A percentile compares a stretch with the other conserved stretches of the same genome.
Conservation (phyloP, 176 grass and related monocot species). For the Ananas comosus region DNA sequence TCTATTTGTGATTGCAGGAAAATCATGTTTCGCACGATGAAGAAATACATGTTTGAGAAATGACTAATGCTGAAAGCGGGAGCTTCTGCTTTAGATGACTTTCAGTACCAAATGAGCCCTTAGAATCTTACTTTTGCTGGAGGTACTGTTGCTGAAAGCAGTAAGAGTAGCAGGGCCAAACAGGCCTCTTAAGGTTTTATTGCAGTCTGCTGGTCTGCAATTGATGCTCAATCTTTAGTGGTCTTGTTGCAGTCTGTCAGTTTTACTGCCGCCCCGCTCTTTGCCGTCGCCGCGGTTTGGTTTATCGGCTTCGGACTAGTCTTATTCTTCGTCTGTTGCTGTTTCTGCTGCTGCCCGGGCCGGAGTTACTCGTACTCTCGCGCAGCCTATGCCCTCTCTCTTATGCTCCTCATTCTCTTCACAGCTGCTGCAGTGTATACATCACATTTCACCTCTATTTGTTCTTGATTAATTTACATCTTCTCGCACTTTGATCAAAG, state of each 20-base stretch:
- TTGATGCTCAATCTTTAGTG: not conserved
- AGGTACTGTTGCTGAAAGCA: too few species aligned
- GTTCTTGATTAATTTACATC: too few species aligned
- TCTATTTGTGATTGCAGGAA: too few species aligned
- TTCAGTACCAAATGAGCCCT: too few species aligned
- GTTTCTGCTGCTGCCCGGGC: slow-evolving; percentile 25
- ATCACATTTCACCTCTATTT: not conserved
- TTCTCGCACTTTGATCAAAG: too few species aligned
- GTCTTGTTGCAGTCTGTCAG: slow-evolving; percentile 50
- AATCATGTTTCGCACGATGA: too few species aligned
- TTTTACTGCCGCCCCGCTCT: slow-evolving; percentile 64
- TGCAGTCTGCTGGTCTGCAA: not conserved
- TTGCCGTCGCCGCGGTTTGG: slow-evolving; percentile 40
- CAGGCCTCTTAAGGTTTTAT: not conserved
- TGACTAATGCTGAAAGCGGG: too few species aligned
- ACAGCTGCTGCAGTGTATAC: slow-evolving; percentile 33
- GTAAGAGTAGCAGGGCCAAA: not conserved
- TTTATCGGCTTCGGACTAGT: slow-evolving; percentile 33
- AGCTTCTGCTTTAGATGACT: too few species aligned
- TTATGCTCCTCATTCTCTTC: slow-evolving; percentile 37
- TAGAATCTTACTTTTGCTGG: too few species aligned
- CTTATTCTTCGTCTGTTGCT: slow-evolving; percentile 32
- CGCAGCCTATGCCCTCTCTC: slow-evolving; percentile 21
- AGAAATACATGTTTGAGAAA: too few species aligned
- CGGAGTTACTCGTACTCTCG: slow-evolving; percentile 38